Evolutionary conservation across 106 monocot species (phyloP).

Genomic region (Dendrobium officinale): DNA sequence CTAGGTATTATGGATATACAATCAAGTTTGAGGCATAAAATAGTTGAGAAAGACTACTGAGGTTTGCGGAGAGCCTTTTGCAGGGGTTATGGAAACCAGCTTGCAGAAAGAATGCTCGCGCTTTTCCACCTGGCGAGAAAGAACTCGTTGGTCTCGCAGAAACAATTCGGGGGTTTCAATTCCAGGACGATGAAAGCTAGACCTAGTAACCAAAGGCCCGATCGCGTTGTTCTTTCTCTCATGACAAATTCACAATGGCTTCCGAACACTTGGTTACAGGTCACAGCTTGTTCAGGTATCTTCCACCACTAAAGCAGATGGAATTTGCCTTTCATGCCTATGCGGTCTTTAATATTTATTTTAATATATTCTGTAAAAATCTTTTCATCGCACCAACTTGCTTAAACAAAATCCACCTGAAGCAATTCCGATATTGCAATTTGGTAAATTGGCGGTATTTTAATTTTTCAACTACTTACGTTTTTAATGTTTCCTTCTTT

Average conservation of each 20-base stretch:
- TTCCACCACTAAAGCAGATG: not conserved
- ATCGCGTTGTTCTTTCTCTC: no score
- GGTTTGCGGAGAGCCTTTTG: conserved; percentile 78
- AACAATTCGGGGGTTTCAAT: no score
- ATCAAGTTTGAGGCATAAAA: conserved; percentile 28
- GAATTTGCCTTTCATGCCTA: not conserved
- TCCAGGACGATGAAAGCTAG: no score
- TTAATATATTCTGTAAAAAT: no score
- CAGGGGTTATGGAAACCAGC: conserved; percentile 81
- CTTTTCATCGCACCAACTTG: no score
- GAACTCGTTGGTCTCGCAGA: no score
- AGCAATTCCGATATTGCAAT: not conserved
- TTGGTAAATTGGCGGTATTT: no score
- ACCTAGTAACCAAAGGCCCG: no score
- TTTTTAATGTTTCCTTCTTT: no score
- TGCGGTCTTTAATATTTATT: not conserved
- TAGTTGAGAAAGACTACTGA: conserved; percentile 35
- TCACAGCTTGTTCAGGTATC: conserved; percentile 91
- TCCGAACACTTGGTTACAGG: conserved; percentile 72
- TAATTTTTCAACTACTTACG: no score
- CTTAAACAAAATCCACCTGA: not conserved
- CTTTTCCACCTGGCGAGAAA: no score
- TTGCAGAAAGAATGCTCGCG: conserved; percentile 84
- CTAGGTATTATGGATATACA: conserved; percentile 63
- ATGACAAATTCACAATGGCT: conserved; percentile 68